phyloP scores from a whole-genome alignment of 2,329 filamentous ascomycete species.

The Alternaria novae-zelandiae region DNA sequence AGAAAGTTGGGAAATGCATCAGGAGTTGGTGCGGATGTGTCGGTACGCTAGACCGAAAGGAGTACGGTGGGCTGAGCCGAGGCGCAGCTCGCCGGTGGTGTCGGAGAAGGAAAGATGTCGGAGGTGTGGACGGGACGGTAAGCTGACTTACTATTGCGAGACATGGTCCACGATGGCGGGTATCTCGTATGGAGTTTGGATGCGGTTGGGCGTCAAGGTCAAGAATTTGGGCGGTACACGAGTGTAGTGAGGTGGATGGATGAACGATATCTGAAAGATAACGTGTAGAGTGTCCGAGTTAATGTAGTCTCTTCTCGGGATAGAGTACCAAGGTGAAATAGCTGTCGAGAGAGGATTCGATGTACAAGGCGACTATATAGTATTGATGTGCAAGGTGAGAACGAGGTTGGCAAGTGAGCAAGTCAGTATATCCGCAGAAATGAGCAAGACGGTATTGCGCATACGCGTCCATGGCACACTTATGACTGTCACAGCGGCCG shows the following conservation, averaged over 20 bases:
- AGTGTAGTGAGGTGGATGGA: not conserved
- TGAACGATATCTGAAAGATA: not conserved
- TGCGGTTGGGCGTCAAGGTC: not conserved
- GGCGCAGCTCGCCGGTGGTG: not conserved
- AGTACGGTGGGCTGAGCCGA: not conserved
- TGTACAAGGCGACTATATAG: constrained; percentile 3
- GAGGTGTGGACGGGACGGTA: not conserved
- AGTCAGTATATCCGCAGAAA: constrained; percentile 4
- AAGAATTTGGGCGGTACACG: not conserved
- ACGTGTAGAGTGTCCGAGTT: not conserved
- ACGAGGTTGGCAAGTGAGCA: not conserved
- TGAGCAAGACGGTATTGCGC: constrained; percentile 4
- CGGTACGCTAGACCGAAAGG: not conserved
- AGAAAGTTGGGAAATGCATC: not conserved
- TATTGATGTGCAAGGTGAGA: constrained; percentile 13
- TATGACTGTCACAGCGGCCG: constrained; percentile 4
- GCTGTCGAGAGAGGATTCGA: not conserved
- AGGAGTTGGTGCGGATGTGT: not conserved
- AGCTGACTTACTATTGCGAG: constrained; percentile 9
- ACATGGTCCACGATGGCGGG: constrained; percentile 5
- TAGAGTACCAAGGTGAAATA: not conserved
- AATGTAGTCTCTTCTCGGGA: not conserved
- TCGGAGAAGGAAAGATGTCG: not conserved
- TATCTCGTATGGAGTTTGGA: not conserved
- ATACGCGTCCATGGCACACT: constrained; percentile 7